A percentile compares a stretch with the other conserved stretches of the same genome.
These are phyloP conservation scores for Phoma sp. DNA, from an alignment of 2,329 filamentous ascomycete genomes.

Conservation along the genomic window DNA sequence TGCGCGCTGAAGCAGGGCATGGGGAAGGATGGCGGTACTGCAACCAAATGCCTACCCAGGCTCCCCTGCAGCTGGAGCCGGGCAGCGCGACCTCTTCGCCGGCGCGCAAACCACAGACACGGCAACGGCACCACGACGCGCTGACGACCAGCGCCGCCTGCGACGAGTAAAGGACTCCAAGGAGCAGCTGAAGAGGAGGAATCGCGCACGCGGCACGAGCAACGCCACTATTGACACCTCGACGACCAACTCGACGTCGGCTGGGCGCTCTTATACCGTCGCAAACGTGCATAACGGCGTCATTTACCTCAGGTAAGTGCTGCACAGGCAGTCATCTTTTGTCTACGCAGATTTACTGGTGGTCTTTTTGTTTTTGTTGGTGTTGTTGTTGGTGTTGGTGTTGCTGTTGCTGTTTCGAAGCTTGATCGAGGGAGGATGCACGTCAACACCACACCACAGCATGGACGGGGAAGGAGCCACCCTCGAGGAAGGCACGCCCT, in stretches of 20 bases:
- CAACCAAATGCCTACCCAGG: conserved; percentile 40
- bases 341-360: neutral
- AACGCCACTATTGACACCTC: conserved; percentile 42
- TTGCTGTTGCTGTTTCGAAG: conserved; percentile 3
- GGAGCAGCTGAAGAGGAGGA: conserved; percentile 45
- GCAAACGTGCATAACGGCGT: conserved; percentile 57
- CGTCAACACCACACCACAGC: conserved; percentile 5
- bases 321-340: neutral
- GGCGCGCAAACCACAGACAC: conserved; percentile 32
- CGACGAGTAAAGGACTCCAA: conserved; percentile 47
- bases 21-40: conserved; percentile 47
- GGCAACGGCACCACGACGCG: conserved; percentile 35
- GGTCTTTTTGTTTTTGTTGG: neutral
- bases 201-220: conserved; percentile 39
- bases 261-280: conserved; percentile 54
- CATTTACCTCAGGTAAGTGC: conserved; percentile 54
- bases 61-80: conserved; percentile 28
- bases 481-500: neutral
- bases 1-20: conserved; percentile 32
- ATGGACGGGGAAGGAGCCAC: neutral
- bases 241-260: conserved; percentile 33
- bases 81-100: conserved; percentile 36
- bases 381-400: neutral
- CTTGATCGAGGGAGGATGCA: neutral
- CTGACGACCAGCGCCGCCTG: conserved; percentile 40